A percentile compares a stretch with the other conserved stretches of the same genome.
phyloP scores from a whole-genome alignment of 2,329 filamentous ascomycete species.

The Rutstroemia sp. region DNA sequence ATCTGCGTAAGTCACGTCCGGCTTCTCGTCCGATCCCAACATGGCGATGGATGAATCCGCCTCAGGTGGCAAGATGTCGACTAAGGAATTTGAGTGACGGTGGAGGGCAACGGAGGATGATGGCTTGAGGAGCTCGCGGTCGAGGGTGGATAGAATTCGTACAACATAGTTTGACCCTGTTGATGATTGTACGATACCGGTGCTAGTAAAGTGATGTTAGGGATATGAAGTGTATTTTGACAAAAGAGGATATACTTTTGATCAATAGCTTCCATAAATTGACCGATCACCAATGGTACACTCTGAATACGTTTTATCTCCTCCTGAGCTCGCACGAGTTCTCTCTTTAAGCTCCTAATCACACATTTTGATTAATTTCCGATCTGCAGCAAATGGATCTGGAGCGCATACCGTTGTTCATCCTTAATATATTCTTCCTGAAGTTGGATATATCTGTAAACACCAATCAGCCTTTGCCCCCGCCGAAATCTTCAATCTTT shows the following conservation, averaged over 20 bases:
- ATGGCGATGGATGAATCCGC: conserved; percentile 98
- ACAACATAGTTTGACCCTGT: conserved; percentile 99
- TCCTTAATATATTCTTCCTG: conserved; percentile 99
- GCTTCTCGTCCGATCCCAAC: conserved; percentile 94
- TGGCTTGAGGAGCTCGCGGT: conserved; percentile 95
- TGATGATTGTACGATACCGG: conserved; percentile 95
- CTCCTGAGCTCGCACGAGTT: conserved; percentile 94
- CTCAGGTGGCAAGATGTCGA: conserved; percentile 97
- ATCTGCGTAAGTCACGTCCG: conserved; percentile 95
- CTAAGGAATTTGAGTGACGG: conserved; percentile 95
- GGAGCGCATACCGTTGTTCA: conserved; percentile 69
- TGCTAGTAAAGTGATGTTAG: conserved; percentile 46
- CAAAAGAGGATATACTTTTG: conserved; percentile 65
- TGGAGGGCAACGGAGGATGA: conserved; percentile 96
- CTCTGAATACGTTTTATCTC: conserved; percentile 99
- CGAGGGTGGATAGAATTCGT: conserved; percentile 93
- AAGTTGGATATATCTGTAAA: conserved; percentile 75
- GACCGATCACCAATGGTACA: conserved; percentile 93
- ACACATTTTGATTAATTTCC: neutral
- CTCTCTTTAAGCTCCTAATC: conserved; percentile 82
- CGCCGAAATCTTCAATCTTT: neutral
- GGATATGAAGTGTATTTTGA: neutral
- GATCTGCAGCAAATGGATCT: neutral
- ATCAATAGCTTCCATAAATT: conserved; percentile 99
- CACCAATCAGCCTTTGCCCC: conserved; percentile 22